phyloP scores from a whole-genome alignment of 2,329 filamentous ascomycete genomes.

The Ascocoryne sarcoides region DNA sequence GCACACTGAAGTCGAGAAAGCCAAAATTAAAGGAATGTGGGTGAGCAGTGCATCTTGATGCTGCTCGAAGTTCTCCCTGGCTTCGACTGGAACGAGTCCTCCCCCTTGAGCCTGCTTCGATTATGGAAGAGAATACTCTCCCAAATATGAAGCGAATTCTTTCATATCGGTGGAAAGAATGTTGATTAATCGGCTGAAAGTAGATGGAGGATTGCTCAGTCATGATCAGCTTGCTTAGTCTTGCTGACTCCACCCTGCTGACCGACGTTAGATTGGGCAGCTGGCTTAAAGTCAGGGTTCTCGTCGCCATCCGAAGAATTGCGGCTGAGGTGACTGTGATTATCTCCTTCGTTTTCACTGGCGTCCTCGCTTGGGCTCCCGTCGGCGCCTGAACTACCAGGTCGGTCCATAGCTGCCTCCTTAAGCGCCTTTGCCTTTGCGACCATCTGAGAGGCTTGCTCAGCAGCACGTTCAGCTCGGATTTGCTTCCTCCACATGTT shows the following conservation, averaged over 20 bases:
- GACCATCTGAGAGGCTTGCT: slow-evolving; percentile 37
- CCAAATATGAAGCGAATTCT: neutral
- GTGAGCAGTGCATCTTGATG: neutral
- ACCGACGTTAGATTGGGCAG: neutral
- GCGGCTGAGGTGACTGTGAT: neutral
- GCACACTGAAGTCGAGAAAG: slow-evolving; percentile 7
- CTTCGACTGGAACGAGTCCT: no score
- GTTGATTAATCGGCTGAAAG: neutral
- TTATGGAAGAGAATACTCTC: neutral
- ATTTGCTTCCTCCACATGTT: slow-evolving; percentile 89
- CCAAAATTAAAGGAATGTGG: slow-evolving; percentile 1
- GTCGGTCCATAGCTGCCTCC: slow-evolving; percentile 22
- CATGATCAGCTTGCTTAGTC: neutral
- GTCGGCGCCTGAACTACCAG: slow-evolving; percentile 23
- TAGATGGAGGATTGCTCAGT: neutral
- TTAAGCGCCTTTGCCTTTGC: slow-evolving; percentile 26
- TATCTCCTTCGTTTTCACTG: slow-evolving; percentile 21
- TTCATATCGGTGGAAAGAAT: neutral
- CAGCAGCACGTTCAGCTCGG: slow-evolving; percentile 61
- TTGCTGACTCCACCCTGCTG: neutral
- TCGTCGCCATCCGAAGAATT: neutral
- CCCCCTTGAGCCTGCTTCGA: no score
- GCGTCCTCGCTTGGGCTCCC: slow-evolving; percentile 20
- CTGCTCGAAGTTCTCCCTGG: neutral
- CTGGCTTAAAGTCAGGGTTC: neutral